Base-by-base conservation (phyloP, 2,329 filamentous ascomycete genomes). In the Ophiosphaerella herpotricha region DNA sequence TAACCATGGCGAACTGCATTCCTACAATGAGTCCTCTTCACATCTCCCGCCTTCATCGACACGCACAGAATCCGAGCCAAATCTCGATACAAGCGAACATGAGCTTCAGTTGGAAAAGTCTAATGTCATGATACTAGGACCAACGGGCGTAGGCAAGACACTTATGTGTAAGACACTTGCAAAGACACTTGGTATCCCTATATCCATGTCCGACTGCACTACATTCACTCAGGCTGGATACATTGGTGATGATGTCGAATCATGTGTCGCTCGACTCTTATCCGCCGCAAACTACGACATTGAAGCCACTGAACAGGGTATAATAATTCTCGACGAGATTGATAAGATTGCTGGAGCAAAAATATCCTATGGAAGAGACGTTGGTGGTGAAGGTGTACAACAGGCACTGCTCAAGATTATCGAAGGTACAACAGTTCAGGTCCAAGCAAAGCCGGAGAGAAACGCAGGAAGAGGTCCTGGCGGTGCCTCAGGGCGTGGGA, bases 241-340 rank as follows among this genome's bases (percentile, higher is more conserved):
- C 65, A 97, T 99, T 60, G 94, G 94, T 26, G 93, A 97, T 68
- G 94, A 99, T 69, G 93, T 93, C n/a, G 94, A 99, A 70, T 87
- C 90, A 0, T 97, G 93, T 63, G 91, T 99, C 35, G 91, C 97
- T 67, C 83, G 94, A 38, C 80, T 99, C 23, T 80, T 99, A 8
- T 89, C 95, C 47, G 91, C 95, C 51, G 86, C 93, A 7, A 93
- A 95, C 70, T 96, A 96, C 72, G 89, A 96, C 61, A 84, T 94
- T 24, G 85, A 86, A 50, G 85, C 88, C 46, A 88, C 91, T 7
- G 93, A 99, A 70, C 85, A 90, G 45, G 94, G 94, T 5, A 97
- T 99, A 48, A 91, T 99, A 39, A 94, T 96, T 48, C 80, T 99
- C 16, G 94, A 99, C 63, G 94, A 99, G 75, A 91, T 99, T 47